phyloP scores from a whole-genome alignment of 2,329 filamentous ascomycete species.

The Beauveria sp. region DNA sequence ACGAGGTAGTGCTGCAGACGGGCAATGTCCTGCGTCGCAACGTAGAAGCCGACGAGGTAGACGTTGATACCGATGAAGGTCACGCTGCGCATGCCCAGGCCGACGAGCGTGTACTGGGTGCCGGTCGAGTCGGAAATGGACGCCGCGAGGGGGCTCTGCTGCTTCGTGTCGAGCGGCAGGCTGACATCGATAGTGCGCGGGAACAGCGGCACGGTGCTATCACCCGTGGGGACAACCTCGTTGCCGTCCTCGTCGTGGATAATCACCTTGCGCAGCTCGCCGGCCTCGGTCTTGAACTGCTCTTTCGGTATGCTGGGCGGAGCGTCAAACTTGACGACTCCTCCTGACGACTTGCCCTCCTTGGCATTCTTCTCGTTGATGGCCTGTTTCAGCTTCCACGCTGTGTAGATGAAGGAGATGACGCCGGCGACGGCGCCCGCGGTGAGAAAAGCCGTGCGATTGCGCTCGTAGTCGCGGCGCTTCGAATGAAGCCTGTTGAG shows the following conservation, averaged over 20 bases:
- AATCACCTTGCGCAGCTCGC: constrained; percentile 48
- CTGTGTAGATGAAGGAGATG: constrained; percentile 43
- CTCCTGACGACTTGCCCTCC: constrained; percentile 19
- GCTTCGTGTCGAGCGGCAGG: constrained; percentile 22
- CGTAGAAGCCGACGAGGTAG: constrained; percentile 89
- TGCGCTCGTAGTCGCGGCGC: constrained; percentile 41
- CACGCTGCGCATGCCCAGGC: constrained; percentile 80
- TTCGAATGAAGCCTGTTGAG: constrained; percentile 39
- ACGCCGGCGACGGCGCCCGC: constrained; percentile 43
- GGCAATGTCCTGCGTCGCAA: constrained; percentile 75
- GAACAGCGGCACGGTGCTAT: constrained; percentile 71
- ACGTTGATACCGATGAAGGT: constrained; percentile 87
- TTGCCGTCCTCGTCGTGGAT: constrained; percentile 60
- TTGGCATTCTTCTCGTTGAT: constrained; percentile 26
- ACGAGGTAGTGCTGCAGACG: constrained; percentile 72
- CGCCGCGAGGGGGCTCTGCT: constrained; percentile 25
- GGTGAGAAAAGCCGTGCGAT: constrained; percentile 43
- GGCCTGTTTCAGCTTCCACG: constrained; percentile 41
- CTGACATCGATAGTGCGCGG: constrained; percentile 64
- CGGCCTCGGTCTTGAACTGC: constrained; percentile 40
- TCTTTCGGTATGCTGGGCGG: constrained; percentile 30
- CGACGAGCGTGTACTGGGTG: constrained; percentile 78
- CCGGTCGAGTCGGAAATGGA: constrained; percentile 33
- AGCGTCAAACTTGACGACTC: constrained; percentile 36
- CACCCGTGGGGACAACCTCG: constrained; percentile 74